These are phyloP conservation scores for Plantago elongata DNA, from an alignment of 257 asterid species.

Conservation along the genomic window DNA sequence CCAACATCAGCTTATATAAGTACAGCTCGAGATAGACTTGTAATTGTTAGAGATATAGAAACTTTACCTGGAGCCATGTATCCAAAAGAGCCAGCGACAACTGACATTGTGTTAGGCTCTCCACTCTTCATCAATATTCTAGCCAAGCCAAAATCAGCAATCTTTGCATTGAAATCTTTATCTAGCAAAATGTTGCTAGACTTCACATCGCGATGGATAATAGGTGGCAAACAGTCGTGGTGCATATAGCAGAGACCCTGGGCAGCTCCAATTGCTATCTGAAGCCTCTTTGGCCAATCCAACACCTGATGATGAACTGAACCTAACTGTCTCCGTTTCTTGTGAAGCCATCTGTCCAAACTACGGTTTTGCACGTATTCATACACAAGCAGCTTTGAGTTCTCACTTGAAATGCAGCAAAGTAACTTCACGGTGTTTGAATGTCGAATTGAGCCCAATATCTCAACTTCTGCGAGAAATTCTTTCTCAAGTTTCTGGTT, in stretches of 20 bases:
- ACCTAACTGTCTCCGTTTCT: constrained; percentile 26
- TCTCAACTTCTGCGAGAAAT: constrained; percentile 63
- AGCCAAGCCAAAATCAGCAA: constrained; percentile 58
- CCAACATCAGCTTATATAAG: not conserved
- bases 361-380: constrained; percentile 79
- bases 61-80: constrained; percentile 56
- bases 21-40: no score
- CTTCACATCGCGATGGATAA: constrained; percentile 51
- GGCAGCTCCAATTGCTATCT: constrained; percentile 53
- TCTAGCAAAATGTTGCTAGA: constrained; percentile 46
- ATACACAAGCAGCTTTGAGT: constrained; percentile 64
- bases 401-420: constrained; percentile 61
- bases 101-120: constrained; percentile 48
- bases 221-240: constrained; percentile 42
- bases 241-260: constrained; percentile 57
- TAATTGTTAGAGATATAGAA: not conserved
- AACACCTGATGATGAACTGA: constrained; percentile 34
- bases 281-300: constrained; percentile 53
- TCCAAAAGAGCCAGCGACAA: constrained; percentile 56
- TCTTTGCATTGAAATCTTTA: constrained; percentile 44
- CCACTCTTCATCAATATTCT: constrained; percentile 36
- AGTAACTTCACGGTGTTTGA: constrained; percentile 70
- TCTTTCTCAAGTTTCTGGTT: constrained; percentile 57
- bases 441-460: constrained; percentile 65
- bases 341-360: constrained; percentile 72